Percentiles rank a stretch among this genome's conserved stretches.
Evolutionary conservation across 768 basidiomycete species (phyloP).

Genomic region (Tricholoma flavovirens): DNA sequence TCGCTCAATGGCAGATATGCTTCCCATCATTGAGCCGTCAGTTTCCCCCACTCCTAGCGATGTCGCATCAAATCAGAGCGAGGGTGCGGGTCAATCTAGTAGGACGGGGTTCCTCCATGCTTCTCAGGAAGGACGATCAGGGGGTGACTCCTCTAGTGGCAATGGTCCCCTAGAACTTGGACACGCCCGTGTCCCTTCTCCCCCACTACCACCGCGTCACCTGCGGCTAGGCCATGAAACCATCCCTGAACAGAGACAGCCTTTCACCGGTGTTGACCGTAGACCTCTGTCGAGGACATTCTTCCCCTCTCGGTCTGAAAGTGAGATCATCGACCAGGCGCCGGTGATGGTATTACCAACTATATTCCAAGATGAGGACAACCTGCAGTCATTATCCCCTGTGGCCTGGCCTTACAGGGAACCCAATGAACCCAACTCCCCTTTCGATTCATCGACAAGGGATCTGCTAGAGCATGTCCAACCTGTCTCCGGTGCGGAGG

Average conservation of each 20-base stretch:
- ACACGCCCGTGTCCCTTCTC: constrained; percentile 43
- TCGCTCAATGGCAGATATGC: constrained; percentile 36
- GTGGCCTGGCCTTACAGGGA: constrained; percentile 40
- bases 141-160: constrained; percentile 31
- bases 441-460: constrained; percentile 24
- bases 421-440: constrained; percentile 28
- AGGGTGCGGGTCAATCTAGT: constrained; percentile 45
- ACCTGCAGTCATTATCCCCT: neutral
- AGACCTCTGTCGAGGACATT: neutral
- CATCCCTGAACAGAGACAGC: constrained; percentile 4
- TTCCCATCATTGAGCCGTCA: constrained; percentile 59
- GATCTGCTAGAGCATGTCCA: constrained; percentile 37
- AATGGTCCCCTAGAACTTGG: constrained; percentile 67
- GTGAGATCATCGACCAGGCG: neutral
- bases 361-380: neutral
- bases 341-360: neutral
- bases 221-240: constrained; percentile 6
- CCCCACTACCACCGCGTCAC: constrained; percentile 6
- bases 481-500: constrained; percentile 30
- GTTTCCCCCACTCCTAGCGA: constrained; percentile 59
- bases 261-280: constrained; percentile 3
- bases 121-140: constrained; percentile 38
- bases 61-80: constrained; percentile 50
- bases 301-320: neutral
- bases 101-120: constrained; percentile 56